A percentile compares a stretch with the other conserved stretches of the same genome.
phyloP scores from a whole-genome alignment of 1,284 basidiomycete genomes.

The Rhodotorula sp. region DNA sequence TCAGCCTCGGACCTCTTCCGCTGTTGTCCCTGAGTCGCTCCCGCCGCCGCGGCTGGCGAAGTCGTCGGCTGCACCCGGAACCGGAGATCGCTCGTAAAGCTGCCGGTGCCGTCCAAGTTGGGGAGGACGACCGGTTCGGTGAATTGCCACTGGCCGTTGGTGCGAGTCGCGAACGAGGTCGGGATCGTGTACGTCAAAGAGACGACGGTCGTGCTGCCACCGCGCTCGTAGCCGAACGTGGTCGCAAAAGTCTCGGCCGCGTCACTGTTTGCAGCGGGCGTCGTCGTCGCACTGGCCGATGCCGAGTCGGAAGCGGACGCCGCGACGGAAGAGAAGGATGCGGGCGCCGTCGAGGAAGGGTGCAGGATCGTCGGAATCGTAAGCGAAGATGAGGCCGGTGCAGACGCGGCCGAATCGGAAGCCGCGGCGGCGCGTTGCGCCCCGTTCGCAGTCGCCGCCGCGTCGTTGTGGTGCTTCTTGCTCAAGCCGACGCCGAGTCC shows the following conservation, averaged over 20 bases:
- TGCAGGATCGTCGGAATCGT: not conserved
- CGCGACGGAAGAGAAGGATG: not conserved
- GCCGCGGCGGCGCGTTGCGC: not conserved
- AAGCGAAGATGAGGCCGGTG: not conserved
- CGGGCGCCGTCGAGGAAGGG: not conserved
- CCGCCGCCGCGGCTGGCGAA: not conserved
- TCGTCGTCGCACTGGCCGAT: not conserved
- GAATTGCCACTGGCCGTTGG: constrained; percentile 33
- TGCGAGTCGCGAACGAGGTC: constrained; percentile 15
- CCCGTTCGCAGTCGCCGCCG: not conserved
- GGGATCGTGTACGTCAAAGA: constrained; percentile 36
- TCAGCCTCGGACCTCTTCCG: not conserved
- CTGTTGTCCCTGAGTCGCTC: not conserved
- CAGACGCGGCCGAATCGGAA: not conserved
- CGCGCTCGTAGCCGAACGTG: constrained; percentile 20
- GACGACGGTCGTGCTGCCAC: constrained; percentile 23
- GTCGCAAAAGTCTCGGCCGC: constrained; percentile 14
- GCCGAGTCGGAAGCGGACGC: not conserved
- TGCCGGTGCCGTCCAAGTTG: not conserved
- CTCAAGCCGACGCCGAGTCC: constrained; percentile 28
- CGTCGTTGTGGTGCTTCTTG: constrained; percentile 1
- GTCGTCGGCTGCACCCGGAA: constrained; percentile 31
- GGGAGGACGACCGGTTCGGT: constrained; percentile 35
- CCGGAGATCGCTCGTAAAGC: constrained; percentile 29
- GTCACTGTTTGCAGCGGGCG: not conserved